Base-by-base conservation (phyloP, 345 rosid species). In the Diplotaxis tenuifolia region DNA sequence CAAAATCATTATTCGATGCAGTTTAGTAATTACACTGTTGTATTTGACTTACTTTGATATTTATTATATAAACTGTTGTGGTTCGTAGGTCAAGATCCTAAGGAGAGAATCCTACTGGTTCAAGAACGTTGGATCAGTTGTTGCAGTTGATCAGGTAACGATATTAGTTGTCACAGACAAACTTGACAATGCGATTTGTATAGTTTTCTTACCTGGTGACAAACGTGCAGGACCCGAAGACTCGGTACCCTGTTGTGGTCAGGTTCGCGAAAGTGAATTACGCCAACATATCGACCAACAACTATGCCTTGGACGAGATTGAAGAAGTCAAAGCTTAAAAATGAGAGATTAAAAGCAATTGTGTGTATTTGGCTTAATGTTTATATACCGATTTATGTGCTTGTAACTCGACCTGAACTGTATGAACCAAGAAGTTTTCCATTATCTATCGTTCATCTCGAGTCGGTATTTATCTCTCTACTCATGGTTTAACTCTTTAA, bases 131-230 rank as follows among this genome's bases (percentile, higher is more conserved):
- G 98, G 96, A 56, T 84, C 92, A 25, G 96, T 92, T 59, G 96
- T 92, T 18, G 91, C 96, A 15, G 96, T 92, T 60, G 92, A 90
- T 81, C 96, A 86, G 98, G 96, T n/a, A n/a, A n/a, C n/a, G n/a
- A n/a, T n/a, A n/a, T n/a, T n/a, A n/a, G n/a, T n/a, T n/a, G n/a
- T n/a, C n/a, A n/a, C n/a, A n/a, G n/a, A n/a, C n/a, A n/a, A n/a
- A n/a, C n/a, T n/a, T n/a, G n/a, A n/a, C n/a, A n/a, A n/a, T 20
- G n/a, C n/a, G 57, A 11, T 53, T 20, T 20, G 25, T 53, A 10
- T 20, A 9, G 2, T 20, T 19, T 10, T 10, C 58, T 53, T 21
- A 53, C 57, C n/a, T 11, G n/a, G 57, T 53, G 20, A 53, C 28
- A 54, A 54, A 54, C 7, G 29, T 21, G 15, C 59, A 93, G 97